Evolutionary conservation across 257 asterid species (phyloP).

Genomic region (Penstemon barbatus): DNA sequence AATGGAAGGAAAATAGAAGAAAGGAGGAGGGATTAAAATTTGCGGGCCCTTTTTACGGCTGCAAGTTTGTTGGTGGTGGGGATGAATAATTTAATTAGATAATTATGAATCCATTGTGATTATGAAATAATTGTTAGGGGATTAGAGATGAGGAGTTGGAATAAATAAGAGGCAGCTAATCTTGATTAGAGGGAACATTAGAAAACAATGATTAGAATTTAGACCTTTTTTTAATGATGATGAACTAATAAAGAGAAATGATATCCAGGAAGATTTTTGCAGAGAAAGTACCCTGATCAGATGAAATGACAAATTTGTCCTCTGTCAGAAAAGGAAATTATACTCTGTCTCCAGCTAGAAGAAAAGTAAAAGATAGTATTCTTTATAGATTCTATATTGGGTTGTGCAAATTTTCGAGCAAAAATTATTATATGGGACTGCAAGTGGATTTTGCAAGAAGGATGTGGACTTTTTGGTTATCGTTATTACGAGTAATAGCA

Average conservation of each 20-base stretch:
- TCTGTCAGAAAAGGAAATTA: not conserved
- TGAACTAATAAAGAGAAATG: conserved; percentile 26
- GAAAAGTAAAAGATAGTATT: not conserved
- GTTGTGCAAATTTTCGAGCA: no score
- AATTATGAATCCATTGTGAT: conserved; percentile 39
- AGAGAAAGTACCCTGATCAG: conserved; percentile 4
- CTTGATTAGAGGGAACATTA: conserved; percentile 9
- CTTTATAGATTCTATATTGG: no score
- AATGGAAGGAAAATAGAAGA: conserved; percentile 22
- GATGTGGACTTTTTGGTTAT: no score
- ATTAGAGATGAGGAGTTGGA: conserved; percentile 18
- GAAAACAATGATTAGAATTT: conserved; percentile 12
- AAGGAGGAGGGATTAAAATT: conserved; percentile 28
- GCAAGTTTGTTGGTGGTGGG: conserved; percentile 63
- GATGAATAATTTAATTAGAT: conserved; percentile 41
- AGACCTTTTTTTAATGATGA: conserved; percentile 17
- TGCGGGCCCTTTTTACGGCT: conserved; percentile 58
- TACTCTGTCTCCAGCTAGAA: not conserved
- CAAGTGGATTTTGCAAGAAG: no score
- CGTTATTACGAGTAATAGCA: no score
- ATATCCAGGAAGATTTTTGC: conserved; percentile 29
- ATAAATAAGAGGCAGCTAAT: not conserved
- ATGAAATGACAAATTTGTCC: conserved; percentile 6
- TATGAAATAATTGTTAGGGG: conserved; percentile 25
- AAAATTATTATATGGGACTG: no score